phyloP scores from a whole-genome alignment of 148 eudicot species.

The Chenopodium berlandieri region DNA sequence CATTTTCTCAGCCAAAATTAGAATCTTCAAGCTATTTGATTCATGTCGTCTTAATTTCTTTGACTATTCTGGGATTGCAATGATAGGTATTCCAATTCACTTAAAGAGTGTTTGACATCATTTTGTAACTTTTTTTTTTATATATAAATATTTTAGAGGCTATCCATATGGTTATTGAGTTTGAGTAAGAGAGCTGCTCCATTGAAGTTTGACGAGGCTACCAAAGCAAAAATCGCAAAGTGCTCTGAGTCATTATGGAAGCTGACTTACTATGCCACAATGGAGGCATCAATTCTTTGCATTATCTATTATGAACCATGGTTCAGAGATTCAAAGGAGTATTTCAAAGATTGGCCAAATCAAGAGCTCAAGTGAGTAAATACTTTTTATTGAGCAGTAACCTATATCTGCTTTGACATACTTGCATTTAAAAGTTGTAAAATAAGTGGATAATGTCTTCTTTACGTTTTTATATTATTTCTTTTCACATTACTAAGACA shows the following conservation, averaged over 20 bases:
- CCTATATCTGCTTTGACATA: not conserved
- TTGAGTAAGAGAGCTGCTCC: constrained; percentile 32
- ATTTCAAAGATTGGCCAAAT: constrained; percentile 79
- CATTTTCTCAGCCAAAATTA: not conserved
- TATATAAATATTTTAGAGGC: constrained; percentile 40
- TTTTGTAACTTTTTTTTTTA: not conserved
- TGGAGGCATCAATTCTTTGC: constrained; percentile 55
- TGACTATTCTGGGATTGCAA: not conserved
- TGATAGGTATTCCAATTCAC: not conserved
- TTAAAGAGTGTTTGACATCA: constrained; percentile 5
- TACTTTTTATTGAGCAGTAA: not conserved
- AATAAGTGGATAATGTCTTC: not conserved
- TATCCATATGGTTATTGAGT: constrained; percentile 62
- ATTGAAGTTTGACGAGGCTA: constrained; percentile 45
- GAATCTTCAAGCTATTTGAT: not conserved
- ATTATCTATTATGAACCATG: constrained; percentile 61
- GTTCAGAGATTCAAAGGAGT: constrained; percentile 60
- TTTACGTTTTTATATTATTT: not conserved
- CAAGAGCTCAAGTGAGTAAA: constrained; percentile 75
- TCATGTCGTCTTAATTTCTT: not conserved
- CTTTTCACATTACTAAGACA: not conserved
- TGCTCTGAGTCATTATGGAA: constrained; percentile 96
- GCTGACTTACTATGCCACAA: constrained; percentile 72
- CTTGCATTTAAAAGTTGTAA: not conserved
- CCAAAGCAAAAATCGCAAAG: constrained; percentile 56